Evolutionary conservation across 768 basidiomycete species (phyloP), one percentile per base, ranked within the genome.

Genomic region (Termitomyces bulborhizus): DNA sequence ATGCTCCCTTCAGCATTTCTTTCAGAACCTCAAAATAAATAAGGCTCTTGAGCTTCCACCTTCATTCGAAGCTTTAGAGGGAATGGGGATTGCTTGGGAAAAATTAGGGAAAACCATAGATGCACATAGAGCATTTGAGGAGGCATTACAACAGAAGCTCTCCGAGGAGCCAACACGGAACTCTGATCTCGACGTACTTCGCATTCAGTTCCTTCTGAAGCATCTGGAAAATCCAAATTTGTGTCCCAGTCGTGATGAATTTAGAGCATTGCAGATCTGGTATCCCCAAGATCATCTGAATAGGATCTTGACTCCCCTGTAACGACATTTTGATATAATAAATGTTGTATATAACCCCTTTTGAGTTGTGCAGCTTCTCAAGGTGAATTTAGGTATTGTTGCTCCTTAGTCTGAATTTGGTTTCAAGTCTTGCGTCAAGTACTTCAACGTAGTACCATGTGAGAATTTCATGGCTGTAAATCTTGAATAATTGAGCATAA

Each of bases 51-150:
- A 46, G 7, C 36, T 46, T 11, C 16, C 44, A 32, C 40, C 51
- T 18, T 3, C 24, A 18, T n/a, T 5, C 4, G 15, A 6, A 6
- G 43, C 24, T 34, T 26, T 58, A 15, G 53, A 58, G 39, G 39
- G 45, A 24, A 36, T 54, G n/a, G 57, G 56, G 2, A 3, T 46
- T 6, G 48, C 51, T 40, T 57, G 36, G 50, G 40, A 45, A 16
- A 52, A 52, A 15, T 24, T 57, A 39, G 24, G 41, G 13, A 46
- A 43, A 12, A 16, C 2, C 1, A 15, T 4, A 5, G 56, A 57
- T 37, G 51, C 56, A 5, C 13, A 21, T 26, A 29, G 32, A n/a
- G 51, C 56, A n/a, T 53, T 57, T 29, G 39, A 57, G 16, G 46
- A 47, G 8, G 27, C 43, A 6, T 21, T 57, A 16, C 39, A 42